phyloP scores from a whole-genome alignment of 805 yeast genomes.

The Candida sonorensis region DNA sequence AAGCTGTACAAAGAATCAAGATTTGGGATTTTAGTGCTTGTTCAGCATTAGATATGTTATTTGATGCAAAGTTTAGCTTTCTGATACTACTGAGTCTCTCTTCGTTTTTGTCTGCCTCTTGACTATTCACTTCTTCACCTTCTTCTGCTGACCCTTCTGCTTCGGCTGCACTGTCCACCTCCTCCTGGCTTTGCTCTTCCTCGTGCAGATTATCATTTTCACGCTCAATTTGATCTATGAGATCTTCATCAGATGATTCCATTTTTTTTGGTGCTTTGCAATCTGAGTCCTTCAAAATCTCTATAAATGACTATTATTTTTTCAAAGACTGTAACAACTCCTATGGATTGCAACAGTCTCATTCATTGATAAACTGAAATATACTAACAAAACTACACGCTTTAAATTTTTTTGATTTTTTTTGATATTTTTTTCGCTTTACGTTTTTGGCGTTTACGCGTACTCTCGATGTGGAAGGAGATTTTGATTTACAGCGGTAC shows the following conservation, averaged over 20 bases:
- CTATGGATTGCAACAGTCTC: no score
- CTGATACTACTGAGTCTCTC: conserved; percentile 2
- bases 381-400: no score
- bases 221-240: conserved; percentile 19
- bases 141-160: conserved; percentile 4
- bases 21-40: conserved; percentile 60
- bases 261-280: neutral
- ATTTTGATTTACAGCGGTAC: no score
- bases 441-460: no score
- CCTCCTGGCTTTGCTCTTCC: neutral
- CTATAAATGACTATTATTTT: no score
- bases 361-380: no score
- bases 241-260: conserved; percentile 15
- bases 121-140: neutral
- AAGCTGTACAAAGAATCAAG: conserved; percentile 74
- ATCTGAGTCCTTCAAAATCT: neutral
- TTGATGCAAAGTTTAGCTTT: conserved; percentile 2
- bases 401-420: no score
- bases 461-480: no score
- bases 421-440: no score
- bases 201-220: conserved; percentile 7
- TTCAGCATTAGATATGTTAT: conserved; percentile 16
- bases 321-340: no score
- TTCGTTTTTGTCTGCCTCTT: conserved; percentile 3
- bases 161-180: conserved; percentile 2